phyloP scores from a whole-genome alignment of 768 basidiomycete species.

The Auriculariales sp. region DNA sequence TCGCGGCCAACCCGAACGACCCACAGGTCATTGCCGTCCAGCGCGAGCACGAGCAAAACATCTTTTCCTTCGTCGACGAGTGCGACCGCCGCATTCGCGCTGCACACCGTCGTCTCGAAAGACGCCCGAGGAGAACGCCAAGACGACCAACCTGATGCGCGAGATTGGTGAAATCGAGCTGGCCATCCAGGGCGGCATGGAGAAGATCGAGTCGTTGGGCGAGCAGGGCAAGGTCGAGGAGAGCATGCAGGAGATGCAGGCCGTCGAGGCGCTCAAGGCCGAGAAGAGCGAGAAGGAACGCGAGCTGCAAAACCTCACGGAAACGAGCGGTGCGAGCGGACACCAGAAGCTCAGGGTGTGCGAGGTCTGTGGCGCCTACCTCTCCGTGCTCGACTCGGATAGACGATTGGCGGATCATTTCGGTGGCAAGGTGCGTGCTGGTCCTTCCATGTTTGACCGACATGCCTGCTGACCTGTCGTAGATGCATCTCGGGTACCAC shows the following conservation, averaged over 20 bases:
- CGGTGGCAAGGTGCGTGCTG: slow-evolving; percentile 79
- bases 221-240: slow-evolving; percentile 99
- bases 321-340: slow-evolving; percentile 97
- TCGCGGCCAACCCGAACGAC: slow-evolving; percentile 59
- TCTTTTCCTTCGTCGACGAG: slow-evolving; percentile 93
- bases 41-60: slow-evolving; percentile 90
- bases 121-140: slow-evolving; percentile 98
- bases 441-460: not conserved
- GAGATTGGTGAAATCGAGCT: slow-evolving; percentile 99
- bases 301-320: slow-evolving; percentile 89
- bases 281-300: slow-evolving; percentile 97
- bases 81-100: slow-evolving; percentile 92
- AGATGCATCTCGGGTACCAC: slow-evolving; percentile 99
- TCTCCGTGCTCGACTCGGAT: slow-evolving; percentile 95
- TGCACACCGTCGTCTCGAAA: slow-evolving; percentile 93
- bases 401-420: slow-evolving; percentile 98
- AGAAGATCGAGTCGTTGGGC: slow-evolving; percentile 91
- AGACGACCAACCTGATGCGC: slow-evolving; percentile 96
- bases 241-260: slow-evolving; percentile 93
- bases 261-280: slow-evolving; percentile 92
- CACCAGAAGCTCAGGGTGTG: slow-evolving; percentile 99
- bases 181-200: slow-evolving; percentile 95
- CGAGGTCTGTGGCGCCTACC: slow-evolving; percentile 99
- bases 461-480: slow-evolving; percentile 2
- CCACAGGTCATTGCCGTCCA: slow-evolving; percentile 80